These are phyloP conservation scores for Calocybe gambosa DNA, from an alignment of 1,284 basidiomycete species.

Conservation along the genomic window DNA sequence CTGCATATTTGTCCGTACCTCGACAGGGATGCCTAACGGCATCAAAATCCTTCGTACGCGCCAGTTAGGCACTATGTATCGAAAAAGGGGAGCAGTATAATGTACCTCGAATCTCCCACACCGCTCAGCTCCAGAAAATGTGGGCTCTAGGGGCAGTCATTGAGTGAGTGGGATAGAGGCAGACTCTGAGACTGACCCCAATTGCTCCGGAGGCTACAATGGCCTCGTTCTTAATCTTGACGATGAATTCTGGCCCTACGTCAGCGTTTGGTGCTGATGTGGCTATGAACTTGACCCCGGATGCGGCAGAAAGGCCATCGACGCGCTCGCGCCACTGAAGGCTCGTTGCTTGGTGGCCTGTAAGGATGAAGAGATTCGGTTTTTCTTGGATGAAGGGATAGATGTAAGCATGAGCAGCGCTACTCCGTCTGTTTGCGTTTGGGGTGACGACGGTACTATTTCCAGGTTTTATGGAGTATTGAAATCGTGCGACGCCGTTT, in stretches of 20 bases:
- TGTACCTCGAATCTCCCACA: slow-evolving; percentile 13
- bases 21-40: slow-evolving; percentile 6
- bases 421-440: slow-evolving; percentile 9
- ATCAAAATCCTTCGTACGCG: slow-evolving; percentile 7
- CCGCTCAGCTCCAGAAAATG: slow-evolving; percentile 17
- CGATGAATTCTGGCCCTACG: slow-evolving; percentile 1
- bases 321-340: slow-evolving; percentile 6
- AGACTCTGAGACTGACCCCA: slow-evolving; percentile 5
- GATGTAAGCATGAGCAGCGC: slow-evolving; percentile 14
- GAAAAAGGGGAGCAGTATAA: neutral
- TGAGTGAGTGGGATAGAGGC: too few relatives aligned
- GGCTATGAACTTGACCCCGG: slow-evolving; percentile 10
- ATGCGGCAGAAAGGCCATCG: slow-evolving; percentile 6
- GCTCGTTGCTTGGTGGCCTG: slow-evolving; percentile 11
- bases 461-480: slow-evolving; percentile 13
- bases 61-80: neutral
- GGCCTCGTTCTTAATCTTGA: slow-evolving; percentile 4
- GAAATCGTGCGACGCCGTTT: slow-evolving; percentile 14
- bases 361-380: slow-evolving; percentile 14
- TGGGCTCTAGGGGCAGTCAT: slow-evolving; percentile 8
- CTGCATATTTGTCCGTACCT: neutral
- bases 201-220: slow-evolving; percentile 14
- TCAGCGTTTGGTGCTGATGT: slow-evolving; percentile 5
- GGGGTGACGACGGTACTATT: neutral
- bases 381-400: slow-evolving; percentile 11